A percentile compares a stretch with the other conserved stretches of the same genome.
Evolutionary conservation across 192 early-diverging fungal species (phyloP).

Genomic region (Backusella tarrabulga): DNA sequence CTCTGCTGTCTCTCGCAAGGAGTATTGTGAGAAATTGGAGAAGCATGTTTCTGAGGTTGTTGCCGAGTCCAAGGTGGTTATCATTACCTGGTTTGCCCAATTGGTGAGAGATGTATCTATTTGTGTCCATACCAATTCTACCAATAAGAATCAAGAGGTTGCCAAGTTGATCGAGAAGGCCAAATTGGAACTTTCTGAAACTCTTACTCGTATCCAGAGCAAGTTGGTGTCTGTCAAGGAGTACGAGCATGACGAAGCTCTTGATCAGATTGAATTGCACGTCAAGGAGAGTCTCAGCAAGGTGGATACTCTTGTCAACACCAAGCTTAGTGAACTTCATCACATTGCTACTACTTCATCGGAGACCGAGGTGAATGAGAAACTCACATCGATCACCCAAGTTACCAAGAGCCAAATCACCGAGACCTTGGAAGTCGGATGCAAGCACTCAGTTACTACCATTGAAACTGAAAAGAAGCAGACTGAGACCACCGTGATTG

Average conservation of each 20-base stretch:
- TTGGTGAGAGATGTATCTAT: conserved; percentile 11
- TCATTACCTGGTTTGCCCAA: conserved; percentile 13
- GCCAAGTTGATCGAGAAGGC: not conserved
- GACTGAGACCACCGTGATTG: not conserved
- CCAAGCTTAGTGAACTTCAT: conserved; percentile 5
- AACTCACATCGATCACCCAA: not conserved
- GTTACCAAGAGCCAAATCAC: not conserved
- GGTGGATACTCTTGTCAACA: not conserved
- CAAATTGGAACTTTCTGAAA: not conserved
- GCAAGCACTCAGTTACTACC: not conserved
- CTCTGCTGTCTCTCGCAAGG: conserved; percentile 1
- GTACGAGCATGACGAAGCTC: not conserved
- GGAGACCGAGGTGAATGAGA: not conserved
- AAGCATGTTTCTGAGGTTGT: conserved; percentile 10
- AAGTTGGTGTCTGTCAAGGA: not conserved
- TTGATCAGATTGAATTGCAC: not conserved
- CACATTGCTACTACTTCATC: conserved; percentile 5
- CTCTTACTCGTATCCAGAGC: not conserved
- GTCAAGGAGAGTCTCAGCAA: not conserved
- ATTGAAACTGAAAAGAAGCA: conserved; percentile 2
- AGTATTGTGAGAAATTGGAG: conserved; percentile 4
- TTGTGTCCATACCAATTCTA: not conserved
- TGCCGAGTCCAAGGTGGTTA: conserved; percentile 9
- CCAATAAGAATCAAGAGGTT: conserved; percentile 12
- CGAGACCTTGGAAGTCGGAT: not conserved